Percentiles rank a stretch among this genome's conserved stretches.
Evolutionary conservation across 495 filamentous ascomycete genomes (phyloP).

Genomic region (Rusavskia elegans): DNA sequence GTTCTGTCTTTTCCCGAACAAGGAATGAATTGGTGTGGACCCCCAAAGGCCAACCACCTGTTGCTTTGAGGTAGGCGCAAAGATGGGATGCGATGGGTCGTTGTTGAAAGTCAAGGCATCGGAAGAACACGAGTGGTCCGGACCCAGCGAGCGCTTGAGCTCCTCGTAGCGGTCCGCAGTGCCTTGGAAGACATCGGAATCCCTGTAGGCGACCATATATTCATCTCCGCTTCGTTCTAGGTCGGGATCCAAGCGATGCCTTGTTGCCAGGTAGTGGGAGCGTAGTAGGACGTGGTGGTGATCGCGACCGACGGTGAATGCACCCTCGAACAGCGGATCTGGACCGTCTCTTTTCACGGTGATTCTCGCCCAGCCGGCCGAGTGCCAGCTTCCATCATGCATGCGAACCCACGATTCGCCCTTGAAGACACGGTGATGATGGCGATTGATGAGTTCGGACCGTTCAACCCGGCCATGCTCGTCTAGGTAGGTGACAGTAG

Average conservation of each 20-base stretch:
- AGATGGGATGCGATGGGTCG: constrained; percentile 49
- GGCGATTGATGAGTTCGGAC: constrained; percentile 49
- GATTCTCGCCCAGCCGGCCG: constrained; percentile 76
- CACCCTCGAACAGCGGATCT: constrained; percentile 75
- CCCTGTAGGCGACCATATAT: constrained; percentile 80
- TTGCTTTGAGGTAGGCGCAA: constrained; percentile 25
- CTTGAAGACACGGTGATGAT: constrained; percentile 68
- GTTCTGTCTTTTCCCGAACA: constrained; percentile 38
- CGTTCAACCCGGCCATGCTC: constrained; percentile 46
- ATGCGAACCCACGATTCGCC: constrained; percentile 59
- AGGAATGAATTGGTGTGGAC: constrained; percentile 32
- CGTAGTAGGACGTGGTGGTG: constrained; percentile 78
- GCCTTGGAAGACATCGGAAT: constrained; percentile 56
- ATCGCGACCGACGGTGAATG: constrained; percentile 64
- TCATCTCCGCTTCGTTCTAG: constrained; percentile 45
- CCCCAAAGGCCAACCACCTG: constrained; percentile 32
- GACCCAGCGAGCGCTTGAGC: constrained; percentile 30
- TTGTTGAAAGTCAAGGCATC: constrained; percentile 58
- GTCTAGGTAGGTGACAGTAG: constrained; percentile 53
- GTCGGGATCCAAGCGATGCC: constrained; percentile 56
- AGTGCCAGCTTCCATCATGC: constrained; percentile 50
- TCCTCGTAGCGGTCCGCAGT: constrained; percentile 28
- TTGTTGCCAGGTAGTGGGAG: constrained; percentile 58
- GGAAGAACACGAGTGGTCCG: constrained; percentile 36
- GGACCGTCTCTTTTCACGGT: constrained; percentile 59